Conservation (phyloP, 352 stramenopile genomes). For the Aphanomyces euteiches region DNA sequence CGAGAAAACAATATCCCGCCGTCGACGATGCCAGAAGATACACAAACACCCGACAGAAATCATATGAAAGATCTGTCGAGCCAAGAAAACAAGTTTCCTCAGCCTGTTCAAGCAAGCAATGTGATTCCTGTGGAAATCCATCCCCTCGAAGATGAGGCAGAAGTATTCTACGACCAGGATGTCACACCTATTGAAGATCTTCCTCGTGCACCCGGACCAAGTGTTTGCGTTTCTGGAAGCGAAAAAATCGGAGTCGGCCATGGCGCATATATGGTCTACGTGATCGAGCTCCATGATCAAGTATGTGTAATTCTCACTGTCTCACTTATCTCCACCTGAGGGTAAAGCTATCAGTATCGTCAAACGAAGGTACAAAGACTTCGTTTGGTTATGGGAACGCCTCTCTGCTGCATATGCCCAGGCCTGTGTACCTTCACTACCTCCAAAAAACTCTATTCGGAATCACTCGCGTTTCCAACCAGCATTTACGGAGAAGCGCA, state of each 20-base stretch:
- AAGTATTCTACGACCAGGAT: too few species aligned
- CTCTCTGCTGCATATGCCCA: constrained; percentile 12
- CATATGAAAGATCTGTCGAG: too few species aligned
- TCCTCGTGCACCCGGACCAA: background rate
- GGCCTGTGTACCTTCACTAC: constrained; percentile 20
- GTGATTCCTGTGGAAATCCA: too few species aligned
- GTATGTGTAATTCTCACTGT: constrained; percentile 2
- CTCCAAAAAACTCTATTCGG: constrained; percentile 18
- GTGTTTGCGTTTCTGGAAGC: constrained; percentile 6
- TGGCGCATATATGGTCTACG: constrained; percentile 25
- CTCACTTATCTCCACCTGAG: background rate
- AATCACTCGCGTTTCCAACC: constrained; percentile 22
- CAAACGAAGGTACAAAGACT: constrained; percentile 27
- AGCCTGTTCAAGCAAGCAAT: too few species aligned
- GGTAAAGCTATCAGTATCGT: background rate
- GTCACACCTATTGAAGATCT: too few species aligned
- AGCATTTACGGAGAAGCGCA: constrained; percentile 16
- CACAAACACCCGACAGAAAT: background rate
- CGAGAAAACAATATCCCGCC: background rate
- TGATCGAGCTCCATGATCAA: constrained; percentile 5
- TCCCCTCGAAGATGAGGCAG: too few species aligned
- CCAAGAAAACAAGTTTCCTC: too few species aligned
- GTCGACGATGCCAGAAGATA: background rate
- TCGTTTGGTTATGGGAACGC: constrained; percentile 27
- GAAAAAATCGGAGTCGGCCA: constrained; percentile 25